Evolutionary conservation across 768 basidiomycete genomes (phyloP), one percentile per base, ranked within the genome.

Genomic region (Kwoniella dejecticola): DNA sequence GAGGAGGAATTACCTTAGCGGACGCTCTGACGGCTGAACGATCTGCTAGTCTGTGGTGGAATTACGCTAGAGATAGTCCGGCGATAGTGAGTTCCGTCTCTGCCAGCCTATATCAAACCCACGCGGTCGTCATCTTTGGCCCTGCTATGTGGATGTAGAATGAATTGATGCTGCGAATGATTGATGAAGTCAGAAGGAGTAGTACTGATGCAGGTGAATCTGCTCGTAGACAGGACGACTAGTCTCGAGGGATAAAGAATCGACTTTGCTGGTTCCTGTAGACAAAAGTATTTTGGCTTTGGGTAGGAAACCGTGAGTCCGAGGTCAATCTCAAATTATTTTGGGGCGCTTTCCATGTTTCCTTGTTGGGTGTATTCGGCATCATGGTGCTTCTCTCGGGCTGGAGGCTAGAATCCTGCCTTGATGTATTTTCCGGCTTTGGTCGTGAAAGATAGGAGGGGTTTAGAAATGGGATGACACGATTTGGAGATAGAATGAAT

Each of bases 241-340:
- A 19, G 36, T 21, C 4, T 62, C 54, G 17, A 56, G 48, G 17
- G 29, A 38, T 27, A 61, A 23, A 81, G 19, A 77, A 3, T 75
- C 80, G 57, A 90, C 90, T 0, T 52, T 93, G 7, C 82, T 94
- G 42, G 90, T 87, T 4, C 91, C 91, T 0, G 89, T 88, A 17
- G 92, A 94, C 78, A 89, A 88, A 78, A 91, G 90, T 6, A 85
- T 92, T 15, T 89, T 91, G 85, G 86, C 86, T 1, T 79, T 92
- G 48, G 78, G 85, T 2, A 80, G 86, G 70, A 91, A 92, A 79
- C 91, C 91, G 89, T 92, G 79, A 79, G 54, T 57, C 21, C 24
- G 3, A 47, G 5, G 46, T 19, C 27, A 29, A 3, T 30, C 38
- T 48, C 27, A n/a, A n/a, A n/a, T n/a, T n/a, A n/a, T n/a, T n/a